Conservation (phyloP, 73 alveolate species). For the Paramecium caudatum region DNA sequence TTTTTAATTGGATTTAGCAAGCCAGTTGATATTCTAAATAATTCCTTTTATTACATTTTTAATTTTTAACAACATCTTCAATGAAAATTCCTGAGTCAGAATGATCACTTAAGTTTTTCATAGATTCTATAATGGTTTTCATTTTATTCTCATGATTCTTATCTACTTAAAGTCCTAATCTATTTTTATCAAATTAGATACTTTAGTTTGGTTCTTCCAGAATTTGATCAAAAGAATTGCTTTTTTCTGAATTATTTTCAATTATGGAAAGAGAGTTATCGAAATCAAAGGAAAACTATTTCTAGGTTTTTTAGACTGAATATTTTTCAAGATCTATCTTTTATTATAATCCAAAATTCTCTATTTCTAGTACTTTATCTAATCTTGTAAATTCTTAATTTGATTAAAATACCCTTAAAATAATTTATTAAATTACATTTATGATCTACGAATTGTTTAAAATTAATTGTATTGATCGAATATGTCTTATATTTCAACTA, state of each 20-base stretch:
- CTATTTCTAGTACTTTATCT: neutral
- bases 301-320: neutral
- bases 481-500: neutral
- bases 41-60: neutral
- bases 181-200: slow-evolving; percentile 2
- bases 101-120: slow-evolving; percentile 11
- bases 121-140: slow-evolving; percentile 15
- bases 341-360: neutral
- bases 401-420: neutral
- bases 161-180: slow-evolving; percentile 8
- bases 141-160: slow-evolving; percentile 14
- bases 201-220: slow-evolving; percentile 8
- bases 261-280: neutral
- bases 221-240: slow-evolving; percentile 39
- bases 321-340: neutral
- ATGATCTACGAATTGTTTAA: neutral
- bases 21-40: neutral
- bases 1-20: slow-evolving; percentile 5
- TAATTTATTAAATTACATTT: neutral
- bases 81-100: slow-evolving; percentile 2
- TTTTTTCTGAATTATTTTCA: slow-evolving; percentile 1
- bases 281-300: neutral
- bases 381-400: neutral
- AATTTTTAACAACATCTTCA: slow-evolving; percentile 3
- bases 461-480: neutral